Conservation (phyloP, 225 moss, liverwort and hornwort genomes). For the Sphagnum tenellum region DNA sequence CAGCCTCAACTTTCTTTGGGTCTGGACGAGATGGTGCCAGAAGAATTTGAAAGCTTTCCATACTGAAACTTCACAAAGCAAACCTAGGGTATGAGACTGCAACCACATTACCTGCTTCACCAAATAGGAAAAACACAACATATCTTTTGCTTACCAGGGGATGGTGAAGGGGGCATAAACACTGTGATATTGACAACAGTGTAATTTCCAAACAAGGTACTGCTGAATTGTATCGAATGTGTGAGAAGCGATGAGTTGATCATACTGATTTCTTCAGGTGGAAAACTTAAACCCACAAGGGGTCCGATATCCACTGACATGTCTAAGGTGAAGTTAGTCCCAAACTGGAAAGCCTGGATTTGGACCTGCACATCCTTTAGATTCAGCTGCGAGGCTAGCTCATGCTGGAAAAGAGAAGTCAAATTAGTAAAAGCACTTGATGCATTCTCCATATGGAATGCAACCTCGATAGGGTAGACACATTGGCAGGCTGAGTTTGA, state of each 20-base stretch:
- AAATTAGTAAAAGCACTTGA: slow-evolving; percentile 70
- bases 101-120: not conserved
- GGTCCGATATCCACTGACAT: slow-evolving; percentile 71
- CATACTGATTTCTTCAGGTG: slow-evolving; percentile 25
- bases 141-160: slow-evolving; percentile 30
- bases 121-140: not conserved
- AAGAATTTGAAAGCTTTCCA: no score
- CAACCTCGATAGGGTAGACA: slow-evolving; percentile 75
- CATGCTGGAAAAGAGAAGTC: slow-evolving; percentile 71
- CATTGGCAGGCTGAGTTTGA: slow-evolving; percentile 60
- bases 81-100: no score
- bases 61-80: no score
- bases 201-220: slow-evolving; percentile 63
- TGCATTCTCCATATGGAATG: slow-evolving; percentile 70
- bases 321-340: slow-evolving; percentile 57
- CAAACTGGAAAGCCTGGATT: slow-evolving; percentile 72
- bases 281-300: slow-evolving; percentile 43
- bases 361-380: slow-evolving; percentile 61
- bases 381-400: slow-evolving; percentile 63
- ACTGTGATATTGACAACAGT: slow-evolving; percentile 61
- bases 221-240: slow-evolving; percentile 56
- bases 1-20: no score
- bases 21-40: no score
- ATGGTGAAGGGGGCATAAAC: slow-evolving; percentile 42
- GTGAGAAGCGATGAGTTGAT: slow-evolving; percentile 41